phyloP scores from a whole-genome alignment of 2,329 filamentous ascomycete genomes.

The Fusarium pininemorale region DNA sequence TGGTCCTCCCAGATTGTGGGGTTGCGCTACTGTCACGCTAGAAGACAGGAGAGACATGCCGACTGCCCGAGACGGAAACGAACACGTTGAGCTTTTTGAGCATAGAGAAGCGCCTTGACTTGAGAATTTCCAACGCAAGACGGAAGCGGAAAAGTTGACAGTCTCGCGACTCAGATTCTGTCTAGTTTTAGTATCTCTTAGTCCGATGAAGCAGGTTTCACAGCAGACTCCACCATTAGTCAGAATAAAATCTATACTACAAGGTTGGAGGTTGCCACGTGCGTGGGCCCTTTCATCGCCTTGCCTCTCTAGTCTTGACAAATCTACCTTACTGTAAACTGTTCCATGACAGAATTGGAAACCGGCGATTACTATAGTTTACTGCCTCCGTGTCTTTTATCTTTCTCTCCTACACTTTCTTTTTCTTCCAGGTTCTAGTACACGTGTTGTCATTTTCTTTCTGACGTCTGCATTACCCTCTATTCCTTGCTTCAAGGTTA shows the following conservation, averaged over 20 bases:
- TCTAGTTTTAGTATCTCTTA: background rate
- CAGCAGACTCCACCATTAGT: background rate
- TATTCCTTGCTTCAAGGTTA: slow-evolving; percentile 9
- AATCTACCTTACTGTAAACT: slow-evolving; percentile 32
- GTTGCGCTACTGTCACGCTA: slow-evolving; percentile 27
- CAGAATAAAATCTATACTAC: background rate
- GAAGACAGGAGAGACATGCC: slow-evolving; percentile 27
- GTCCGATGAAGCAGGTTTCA: background rate
- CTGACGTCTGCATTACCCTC: slow-evolving; percentile 10
- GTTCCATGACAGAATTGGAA: slow-evolving; percentile 43
- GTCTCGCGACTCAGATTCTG: slow-evolving; percentile 9
- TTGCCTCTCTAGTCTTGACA: slow-evolving; percentile 42
- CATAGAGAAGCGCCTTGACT: background rate
- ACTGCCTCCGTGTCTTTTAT: slow-evolving; percentile 26
- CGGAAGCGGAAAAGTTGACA: slow-evolving; percentile 8
- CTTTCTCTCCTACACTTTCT: slow-evolving; percentile 21
- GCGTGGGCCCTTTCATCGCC: slow-evolving; percentile 44
- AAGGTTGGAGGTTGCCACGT: slow-evolving; percentile 44
- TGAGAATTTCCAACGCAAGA: background rate
- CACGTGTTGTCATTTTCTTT: slow-evolving; percentile 10
- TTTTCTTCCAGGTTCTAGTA: slow-evolving; percentile 11
- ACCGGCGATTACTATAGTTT: slow-evolving; percentile 26
- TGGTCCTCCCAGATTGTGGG: slow-evolving; percentile 25
- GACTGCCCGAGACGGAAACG: slow-evolving; percentile 39
- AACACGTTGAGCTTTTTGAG: slow-evolving; percentile 45